Evolutionary conservation across 176 grass and related monocot genomes (phyloP).

Genomic region (Avena eriantha): DNA sequence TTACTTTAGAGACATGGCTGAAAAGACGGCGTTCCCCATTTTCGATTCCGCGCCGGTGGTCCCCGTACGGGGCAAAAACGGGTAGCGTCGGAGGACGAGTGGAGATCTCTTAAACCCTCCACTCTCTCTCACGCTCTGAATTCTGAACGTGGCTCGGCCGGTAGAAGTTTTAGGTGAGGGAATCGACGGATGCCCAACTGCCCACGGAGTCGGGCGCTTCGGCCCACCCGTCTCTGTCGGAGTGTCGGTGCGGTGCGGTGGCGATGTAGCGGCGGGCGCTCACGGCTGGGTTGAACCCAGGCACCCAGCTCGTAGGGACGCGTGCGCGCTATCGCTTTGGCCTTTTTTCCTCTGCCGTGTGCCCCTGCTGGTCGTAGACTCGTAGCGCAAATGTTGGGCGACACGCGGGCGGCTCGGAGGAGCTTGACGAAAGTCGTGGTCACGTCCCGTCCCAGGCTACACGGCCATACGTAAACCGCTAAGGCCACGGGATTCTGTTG

Average conservation of each 20-base stretch:
- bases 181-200: neutral
- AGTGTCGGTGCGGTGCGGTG: constrained; percentile 11
- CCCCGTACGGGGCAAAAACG: too few species aligned
- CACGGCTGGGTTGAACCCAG: neutral
- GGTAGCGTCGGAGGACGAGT: too few species aligned
- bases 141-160: neutral
- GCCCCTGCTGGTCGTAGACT: neutral
- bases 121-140: neutral
- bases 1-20: too few species aligned
- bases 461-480: neutral
- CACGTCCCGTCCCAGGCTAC: neutral
- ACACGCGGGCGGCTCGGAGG: constrained; percentile 17
- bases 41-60: too few species aligned
- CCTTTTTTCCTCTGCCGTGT: neutral
- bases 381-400: neutral
- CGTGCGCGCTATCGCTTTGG: neutral
- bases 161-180: neutral
- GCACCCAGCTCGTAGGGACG: neutral
- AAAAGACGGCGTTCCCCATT: too few species aligned
- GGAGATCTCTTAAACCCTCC: neutral
- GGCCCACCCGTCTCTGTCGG: neutral
- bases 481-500: neutral
- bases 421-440: neutral
- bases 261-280: neutral
- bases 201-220: neutral